Percentiles rank a stretch among this genome's conserved stretches.
Conservation (phyloP, 208 protist species). For the Trichomonas tenax region DNA sequence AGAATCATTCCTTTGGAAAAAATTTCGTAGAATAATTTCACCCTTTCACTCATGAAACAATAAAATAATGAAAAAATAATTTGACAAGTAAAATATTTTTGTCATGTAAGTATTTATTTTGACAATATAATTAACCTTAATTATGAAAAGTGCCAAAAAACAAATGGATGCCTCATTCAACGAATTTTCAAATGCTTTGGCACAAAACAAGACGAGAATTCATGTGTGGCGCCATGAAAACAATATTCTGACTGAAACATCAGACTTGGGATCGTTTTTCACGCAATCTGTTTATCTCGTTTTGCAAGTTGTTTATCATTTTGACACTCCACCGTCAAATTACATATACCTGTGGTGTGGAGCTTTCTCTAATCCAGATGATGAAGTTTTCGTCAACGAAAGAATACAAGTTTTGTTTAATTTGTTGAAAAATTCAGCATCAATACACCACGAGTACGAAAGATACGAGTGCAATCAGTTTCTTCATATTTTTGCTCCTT, state of each 20-base stretch:
- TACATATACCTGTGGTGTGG: conserved; percentile 7
- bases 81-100: too few species aligned
- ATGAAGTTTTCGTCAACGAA: background rate
- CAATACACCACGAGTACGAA: conserved; percentile 11
- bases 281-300: background rate
- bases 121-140: too few species aligned
- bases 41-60: too few species aligned
- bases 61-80: too few species aligned
- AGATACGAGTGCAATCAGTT: background rate
- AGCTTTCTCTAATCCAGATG: background rate
- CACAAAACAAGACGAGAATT: background rate
- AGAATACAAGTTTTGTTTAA: background rate
- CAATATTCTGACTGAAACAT: background rate
- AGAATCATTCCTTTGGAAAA: too few species aligned
- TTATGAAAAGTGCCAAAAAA: too few species aligned
- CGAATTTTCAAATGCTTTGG: background rate
- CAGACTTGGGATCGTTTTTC: background rate
- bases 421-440: background rate
- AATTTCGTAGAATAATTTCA: too few species aligned
- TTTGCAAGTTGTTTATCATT: background rate
- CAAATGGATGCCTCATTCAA: background rate
- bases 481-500: background rate
- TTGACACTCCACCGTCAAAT: background rate
- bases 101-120: too few species aligned
- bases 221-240: conserved; percentile 9